Base-by-base conservation (phyloP, 768 basidiomycete species). In the Suillus paluster region DNA sequence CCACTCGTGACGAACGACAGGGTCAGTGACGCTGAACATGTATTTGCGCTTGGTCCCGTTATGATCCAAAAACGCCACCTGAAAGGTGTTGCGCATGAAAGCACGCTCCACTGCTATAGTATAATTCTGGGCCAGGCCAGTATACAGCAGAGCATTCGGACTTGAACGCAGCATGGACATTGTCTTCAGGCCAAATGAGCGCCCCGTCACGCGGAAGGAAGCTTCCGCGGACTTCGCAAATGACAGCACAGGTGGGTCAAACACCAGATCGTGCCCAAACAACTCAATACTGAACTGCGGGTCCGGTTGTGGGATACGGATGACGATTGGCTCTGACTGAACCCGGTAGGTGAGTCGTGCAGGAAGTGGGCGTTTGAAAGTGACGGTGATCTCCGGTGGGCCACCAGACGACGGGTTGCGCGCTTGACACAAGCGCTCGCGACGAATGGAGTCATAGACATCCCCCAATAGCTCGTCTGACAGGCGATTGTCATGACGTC, bases 21-120 rank as follows among this genome's bases (percentile, higher is more conserved):
- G 83, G 68, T 95, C 93, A 56, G 90, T 86, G 46, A 97, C 87
- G 64, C 92, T 95, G 81, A 97, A 98, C 88, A 97, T 95, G 78
- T 99, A 99, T 69, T 89, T 87, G 66, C 95, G 85, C 75, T 90
- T 92, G 58, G 79, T 62, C 34, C 87, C 86, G 36, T 80, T 71
- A 64, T 89, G 86, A 67, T 88, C 87, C 42, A 81, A 64, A 78
- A 99, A 98, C 2, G 94, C 89, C 38, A 98, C 77, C 73, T 97
- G 94, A 83, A 99, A 96, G 0, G 96, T 97, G 72, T 98, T 92
- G 62, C 89, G 86, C 97, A 98, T 98, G 78, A 98, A 98, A 0
- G 94, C 89, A 21, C 95, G 89, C 71, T 97, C 95, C 63, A 97
- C 88, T 23, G 84, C 81, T 68, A 99, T 80, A 6, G 87, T 81